Base-by-base conservation (phyloP, 495 filamentous ascomycete species). In the Penicillium lagena region DNA sequence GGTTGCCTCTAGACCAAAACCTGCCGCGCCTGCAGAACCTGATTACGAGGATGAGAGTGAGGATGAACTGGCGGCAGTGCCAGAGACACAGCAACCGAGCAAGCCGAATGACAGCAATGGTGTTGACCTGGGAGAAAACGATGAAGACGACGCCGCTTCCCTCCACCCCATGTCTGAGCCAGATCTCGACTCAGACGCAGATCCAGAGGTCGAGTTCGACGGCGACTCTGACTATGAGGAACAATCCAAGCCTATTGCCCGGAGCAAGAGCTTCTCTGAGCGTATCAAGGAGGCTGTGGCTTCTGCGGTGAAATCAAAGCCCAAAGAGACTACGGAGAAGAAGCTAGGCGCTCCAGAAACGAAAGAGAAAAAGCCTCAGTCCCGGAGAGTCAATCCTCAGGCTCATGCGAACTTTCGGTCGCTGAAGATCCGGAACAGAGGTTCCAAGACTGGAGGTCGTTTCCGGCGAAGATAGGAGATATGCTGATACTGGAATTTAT, bases 361-460 rank as follows among this genome's bases (percentile, higher is more conserved):
- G 11, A 42, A 53, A 40, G 73, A 70, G 42, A 73, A 81, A 15
- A 81, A 82, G 58, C 80, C 77, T 50, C 66, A 65, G 12, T 67
- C 62, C 15, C 77, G 79, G 48, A 95, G 87, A 66, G 70, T 89
- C 38, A 86, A 80, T 43, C 81, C 83, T 6, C 65, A 81, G 38
- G 85, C 89, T 2, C 81, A 90, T 66, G 78, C 86, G 15, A 96
- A 96, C 55, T 96, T 89, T 61, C 79, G 85, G 47, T 76, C 80
- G 35, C 61, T 96, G 50, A 95, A 94, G 68, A 79, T 95, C 51
- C 76, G 72, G 55, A 87, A 85, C 54, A 66, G 62, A 44, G 56
- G 63, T 11, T 57, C 63, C 11, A 70, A 69, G 39, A 72, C 65
- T 12, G 60, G 67, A 43, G 60, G 74, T 12, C 73, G 70, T 33